These are phyloP conservation scores for Populus tremula DNA, from an alignment of 345 rosid genomes.

Conservation along the genomic window DNA sequence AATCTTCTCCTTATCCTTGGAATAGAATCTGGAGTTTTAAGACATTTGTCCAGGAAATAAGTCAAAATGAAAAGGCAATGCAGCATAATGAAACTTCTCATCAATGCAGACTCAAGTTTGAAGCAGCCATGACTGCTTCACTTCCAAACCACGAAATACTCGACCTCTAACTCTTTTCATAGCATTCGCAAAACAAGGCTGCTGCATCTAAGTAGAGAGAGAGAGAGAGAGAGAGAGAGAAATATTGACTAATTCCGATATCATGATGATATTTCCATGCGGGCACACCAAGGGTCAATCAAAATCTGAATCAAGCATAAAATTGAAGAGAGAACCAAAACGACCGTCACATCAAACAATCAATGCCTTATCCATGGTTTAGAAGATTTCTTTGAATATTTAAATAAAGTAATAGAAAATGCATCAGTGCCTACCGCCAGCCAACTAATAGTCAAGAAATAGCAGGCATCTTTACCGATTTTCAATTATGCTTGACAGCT, in stretches of 20 bases:
- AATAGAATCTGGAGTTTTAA: constrained; percentile 39
- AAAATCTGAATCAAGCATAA: background rate
- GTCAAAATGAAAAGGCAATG: background rate
- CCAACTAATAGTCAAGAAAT: background rate
- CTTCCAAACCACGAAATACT: background rate
- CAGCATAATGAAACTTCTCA: background rate
- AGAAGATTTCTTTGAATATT: background rate
- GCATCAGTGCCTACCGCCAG: constrained; percentile 7
- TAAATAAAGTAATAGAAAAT: background rate
- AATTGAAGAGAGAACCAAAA: background rate
- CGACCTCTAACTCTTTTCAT: background rate
- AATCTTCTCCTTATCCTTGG: constrained; percentile 62
- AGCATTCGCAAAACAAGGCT: background rate
- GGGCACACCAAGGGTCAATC: background rate
- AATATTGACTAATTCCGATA: background rate
- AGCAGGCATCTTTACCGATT: constrained; percentile 1
- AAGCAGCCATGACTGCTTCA: background rate
- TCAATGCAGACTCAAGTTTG: background rate
- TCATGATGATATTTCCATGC: background rate
- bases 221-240: background rate
- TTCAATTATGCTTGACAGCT: background rate
- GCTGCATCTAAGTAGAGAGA: background rate
- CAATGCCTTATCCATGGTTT: background rate
- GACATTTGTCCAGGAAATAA: background rate
- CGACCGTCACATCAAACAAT: background rate